phyloP scores from a whole-genome alignment of 2,329 filamentous ascomycete species.

The Trichoderma oligosporum region DNA sequence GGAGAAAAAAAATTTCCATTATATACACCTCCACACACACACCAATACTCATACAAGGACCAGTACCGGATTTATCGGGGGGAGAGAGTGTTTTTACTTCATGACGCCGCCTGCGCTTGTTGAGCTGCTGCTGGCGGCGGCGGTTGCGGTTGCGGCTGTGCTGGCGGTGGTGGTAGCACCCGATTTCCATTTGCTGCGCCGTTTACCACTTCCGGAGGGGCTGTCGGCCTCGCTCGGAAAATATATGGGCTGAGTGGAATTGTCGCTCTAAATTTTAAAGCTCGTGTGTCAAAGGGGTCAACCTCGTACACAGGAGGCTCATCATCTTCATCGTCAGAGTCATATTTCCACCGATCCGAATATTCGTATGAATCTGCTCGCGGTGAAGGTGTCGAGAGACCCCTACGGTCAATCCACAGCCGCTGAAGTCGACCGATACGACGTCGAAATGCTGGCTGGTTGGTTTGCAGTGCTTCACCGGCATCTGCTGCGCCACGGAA shows the following conservation, averaged over 20 bases:
- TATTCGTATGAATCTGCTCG: slow-evolving; percentile 44
- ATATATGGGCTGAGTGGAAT: slow-evolving; percentile 48
- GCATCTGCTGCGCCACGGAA: slow-evolving; percentile 41
- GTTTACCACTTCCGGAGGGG: slow-evolving; percentile 29
- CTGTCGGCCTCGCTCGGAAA: slow-evolving; percentile 37
- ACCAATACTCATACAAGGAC: slow-evolving; percentile 24
- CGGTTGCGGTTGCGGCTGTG: slow-evolving; percentile 24
- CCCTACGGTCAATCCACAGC: slow-evolving; percentile 81
- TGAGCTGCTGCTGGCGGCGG: slow-evolving; percentile 23
- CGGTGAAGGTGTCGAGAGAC: slow-evolving; percentile 52
- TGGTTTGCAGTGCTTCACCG: slow-evolving; percentile 39
- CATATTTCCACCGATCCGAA: slow-evolving; percentile 77
- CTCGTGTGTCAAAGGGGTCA: slow-evolving; percentile 63
- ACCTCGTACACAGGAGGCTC: slow-evolving; percentile 70
- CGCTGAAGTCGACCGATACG: slow-evolving; percentile 81
- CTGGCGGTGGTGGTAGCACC: slow-evolving; percentile 26
- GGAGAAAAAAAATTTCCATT: slow-evolving; percentile 9
- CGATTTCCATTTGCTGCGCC: slow-evolving; percentile 27
- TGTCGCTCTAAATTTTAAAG: slow-evolving; percentile 58
- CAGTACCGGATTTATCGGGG: slow-evolving; percentile 7
- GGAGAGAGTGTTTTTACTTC: background rate
- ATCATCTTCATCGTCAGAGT: slow-evolving; percentile 81
- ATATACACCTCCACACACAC: slow-evolving; percentile 17
- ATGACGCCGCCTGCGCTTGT: slow-evolving; percentile 29
- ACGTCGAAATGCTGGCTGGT: slow-evolving; percentile 69